Percentiles rank a stretch among this genome's conserved stretches.
Conservation (phyloP, 1,284 basidiomycete species). For the Lignosus rhinocerotis region DNA sequence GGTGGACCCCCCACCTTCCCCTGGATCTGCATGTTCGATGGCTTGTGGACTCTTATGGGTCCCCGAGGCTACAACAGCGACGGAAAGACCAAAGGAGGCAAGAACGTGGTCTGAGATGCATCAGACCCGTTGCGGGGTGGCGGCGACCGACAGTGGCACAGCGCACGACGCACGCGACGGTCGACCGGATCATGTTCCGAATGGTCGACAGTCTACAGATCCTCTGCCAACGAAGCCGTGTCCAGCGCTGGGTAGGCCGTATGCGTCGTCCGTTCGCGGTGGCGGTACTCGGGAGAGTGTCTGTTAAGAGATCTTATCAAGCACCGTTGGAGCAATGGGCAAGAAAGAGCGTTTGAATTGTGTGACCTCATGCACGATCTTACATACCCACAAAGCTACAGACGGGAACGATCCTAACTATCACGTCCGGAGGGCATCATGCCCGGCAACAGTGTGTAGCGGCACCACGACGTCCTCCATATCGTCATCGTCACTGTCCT, state of each 20-base stretch:
- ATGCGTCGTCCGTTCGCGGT: not conserved
- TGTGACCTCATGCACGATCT: not conserved
- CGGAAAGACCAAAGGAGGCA: not conserved
- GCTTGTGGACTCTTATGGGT: constrained; percentile 12
- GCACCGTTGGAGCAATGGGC: not conserved
- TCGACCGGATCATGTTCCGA: not conserved
- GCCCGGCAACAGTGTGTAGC: constrained; percentile 2
- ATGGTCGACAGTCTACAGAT: not conserved
- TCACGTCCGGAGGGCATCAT: constrained; percentile 20
- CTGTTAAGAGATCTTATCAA: not conserved
- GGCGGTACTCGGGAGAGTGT: too few relatives aligned
- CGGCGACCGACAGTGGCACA: not conserved
- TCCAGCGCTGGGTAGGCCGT: not conserved
- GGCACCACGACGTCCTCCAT: constrained; percentile 25
- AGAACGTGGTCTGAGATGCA: too few relatives aligned
- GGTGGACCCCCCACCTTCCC: not conserved
- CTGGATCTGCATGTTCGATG: not conserved
- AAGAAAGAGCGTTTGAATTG: not conserved
- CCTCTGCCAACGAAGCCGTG: not conserved
- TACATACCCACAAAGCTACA: not conserved
- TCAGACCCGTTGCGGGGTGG: too few relatives aligned
- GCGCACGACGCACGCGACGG: not conserved
- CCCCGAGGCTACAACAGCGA: not conserved
- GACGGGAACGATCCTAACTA: not conserved
- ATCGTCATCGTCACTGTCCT: constrained; percentile 17